Evolutionary conservation across 768 basidiomycete genomes (phyloP).

Genomic region (Favolaschia claudopus): DNA sequence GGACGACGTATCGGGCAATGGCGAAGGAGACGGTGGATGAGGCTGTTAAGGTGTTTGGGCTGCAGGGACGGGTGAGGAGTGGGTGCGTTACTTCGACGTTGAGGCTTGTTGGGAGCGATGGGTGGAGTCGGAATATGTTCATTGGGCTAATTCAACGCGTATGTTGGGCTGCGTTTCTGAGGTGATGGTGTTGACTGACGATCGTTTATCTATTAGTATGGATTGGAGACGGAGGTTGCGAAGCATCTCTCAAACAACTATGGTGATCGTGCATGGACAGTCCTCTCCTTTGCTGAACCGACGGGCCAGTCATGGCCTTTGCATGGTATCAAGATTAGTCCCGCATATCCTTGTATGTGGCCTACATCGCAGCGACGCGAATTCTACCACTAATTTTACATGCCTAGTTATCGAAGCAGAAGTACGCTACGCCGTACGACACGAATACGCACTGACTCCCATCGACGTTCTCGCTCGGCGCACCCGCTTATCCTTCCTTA

Average conservation of each 20-base stretch:
- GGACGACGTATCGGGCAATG: constrained; percentile 98
- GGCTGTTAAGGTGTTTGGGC: constrained; percentile 80
- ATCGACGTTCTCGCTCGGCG: constrained; percentile 93
- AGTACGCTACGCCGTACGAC: constrained; percentile 83
- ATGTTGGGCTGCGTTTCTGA: constrained; percentile 33
- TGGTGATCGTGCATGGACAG: constrained; percentile 96
- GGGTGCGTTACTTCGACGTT: constrained; percentile 82
- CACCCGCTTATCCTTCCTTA: constrained; percentile 91
- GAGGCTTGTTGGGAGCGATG: constrained; percentile 90
- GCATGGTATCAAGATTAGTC: constrained; percentile 76
- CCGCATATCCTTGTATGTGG: constrained; percentile 77
- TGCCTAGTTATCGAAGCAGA: constrained; percentile 86
- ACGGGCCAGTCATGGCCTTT: constrained; percentile 88
- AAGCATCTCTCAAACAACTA: constrained; percentile 94
- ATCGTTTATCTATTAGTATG: constrained; percentile 64
- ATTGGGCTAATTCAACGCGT: constrained; percentile 94
- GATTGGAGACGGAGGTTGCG: constrained; percentile 90
- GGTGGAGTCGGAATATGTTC: constrained; percentile 96
- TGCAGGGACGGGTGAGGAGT: constrained; percentile 60
- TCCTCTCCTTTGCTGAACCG: constrained; percentile 79
- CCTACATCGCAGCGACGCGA: background rate
- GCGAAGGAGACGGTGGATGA: constrained; percentile 92
- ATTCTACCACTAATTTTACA: background rate
- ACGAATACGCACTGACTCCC: constrained; percentile 94
- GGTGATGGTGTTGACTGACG: background rate